phyloP scores from a whole-genome alignment of 2,329 filamentous ascomycete genomes.

The Curvularia sp. region DNA sequence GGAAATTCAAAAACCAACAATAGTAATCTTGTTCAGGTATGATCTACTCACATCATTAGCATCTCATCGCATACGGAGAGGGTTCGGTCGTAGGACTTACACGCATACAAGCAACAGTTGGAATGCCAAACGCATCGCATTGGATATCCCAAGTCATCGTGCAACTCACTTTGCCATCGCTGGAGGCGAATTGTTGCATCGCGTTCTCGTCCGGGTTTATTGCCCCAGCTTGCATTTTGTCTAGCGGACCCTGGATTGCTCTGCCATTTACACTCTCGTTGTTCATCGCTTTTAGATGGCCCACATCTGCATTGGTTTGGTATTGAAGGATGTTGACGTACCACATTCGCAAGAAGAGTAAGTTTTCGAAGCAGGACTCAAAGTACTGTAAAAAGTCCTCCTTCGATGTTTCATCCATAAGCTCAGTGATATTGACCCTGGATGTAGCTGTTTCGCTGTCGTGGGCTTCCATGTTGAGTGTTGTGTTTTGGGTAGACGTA shows the following conservation, averaged over 20 bases:
- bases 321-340: constrained; percentile 91
- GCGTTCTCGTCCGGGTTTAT: constrained; percentile 70
- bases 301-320: constrained; percentile 57
- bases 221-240: constrained; percentile 40
- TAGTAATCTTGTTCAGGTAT: constrained; percentile 36
- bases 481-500: constrained; percentile 51
- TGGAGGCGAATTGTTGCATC: constrained; percentile 78
- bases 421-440: constrained; percentile 87
- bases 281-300: constrained; percentile 37
- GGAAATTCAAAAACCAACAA: neutral
- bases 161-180: constrained; percentile 90
- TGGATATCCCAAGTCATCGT: constrained; percentile 98
- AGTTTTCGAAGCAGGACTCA: constrained; percentile 90
- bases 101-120: constrained; percentile 98
- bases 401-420: constrained; percentile 91
- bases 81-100: constrained; percentile 65
- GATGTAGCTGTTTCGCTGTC: constrained; percentile 59
- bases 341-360: constrained; percentile 79
- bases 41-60: constrained; percentile 29
- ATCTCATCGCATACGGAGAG: constrained; percentile 1
- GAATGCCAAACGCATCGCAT: constrained; percentile 96
- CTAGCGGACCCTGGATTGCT: constrained; percentile 33
- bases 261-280: constrained; percentile 23
- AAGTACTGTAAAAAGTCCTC: constrained; percentile 97
- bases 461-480: constrained; percentile 53